Evolutionary conservation across 345 rosid species (phyloP).

Genomic region (Hibiscus trionum): DNA sequence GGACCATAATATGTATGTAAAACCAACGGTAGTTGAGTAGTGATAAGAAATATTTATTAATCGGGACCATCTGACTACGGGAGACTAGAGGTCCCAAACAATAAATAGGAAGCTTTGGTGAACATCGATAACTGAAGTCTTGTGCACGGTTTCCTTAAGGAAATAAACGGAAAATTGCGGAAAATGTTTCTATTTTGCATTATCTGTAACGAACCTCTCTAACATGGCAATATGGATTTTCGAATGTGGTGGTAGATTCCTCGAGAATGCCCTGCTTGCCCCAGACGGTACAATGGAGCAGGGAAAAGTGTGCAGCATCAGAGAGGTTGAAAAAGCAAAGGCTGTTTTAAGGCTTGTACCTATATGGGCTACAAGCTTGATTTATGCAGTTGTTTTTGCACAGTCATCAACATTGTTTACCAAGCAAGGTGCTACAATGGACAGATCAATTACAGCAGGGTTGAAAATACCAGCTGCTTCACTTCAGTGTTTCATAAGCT

Average conservation of each 20-base stretch:
- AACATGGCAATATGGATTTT: not conserved
- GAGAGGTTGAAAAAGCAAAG: constrained; percentile 52
- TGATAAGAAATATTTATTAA: too few species aligned
- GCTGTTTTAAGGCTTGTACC: constrained; percentile 37
- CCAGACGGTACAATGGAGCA: constrained; percentile 25
- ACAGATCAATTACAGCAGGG: constrained; percentile 32
- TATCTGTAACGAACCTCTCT: not conserved
- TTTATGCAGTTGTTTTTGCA: constrained; percentile 41
- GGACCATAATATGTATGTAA: too few species aligned
- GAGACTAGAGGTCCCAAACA: too few species aligned
- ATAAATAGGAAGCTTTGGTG: too few species aligned
- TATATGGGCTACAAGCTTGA: constrained; percentile 43
- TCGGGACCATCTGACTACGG: too few species aligned
- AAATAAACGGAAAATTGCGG: too few species aligned
- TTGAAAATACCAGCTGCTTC: constrained; percentile 50
- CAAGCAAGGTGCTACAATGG: constrained; percentile 56
- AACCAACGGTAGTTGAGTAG: too few species aligned
- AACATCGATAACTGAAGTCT: too few species aligned
- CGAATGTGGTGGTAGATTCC: constrained; percentile 31
- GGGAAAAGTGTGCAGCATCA: constrained; percentile 13
- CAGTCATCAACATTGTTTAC: constrained; percentile 58
- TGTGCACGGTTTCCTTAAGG: too few species aligned
- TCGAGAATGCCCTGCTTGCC: constrained; percentile 40
- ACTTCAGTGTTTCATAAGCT: constrained; percentile 45
- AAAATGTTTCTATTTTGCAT: too few species aligned